Base-by-base conservation (phyloP, 768 basidiomycete species). In the Cystofilobasidium macerans region DNA sequence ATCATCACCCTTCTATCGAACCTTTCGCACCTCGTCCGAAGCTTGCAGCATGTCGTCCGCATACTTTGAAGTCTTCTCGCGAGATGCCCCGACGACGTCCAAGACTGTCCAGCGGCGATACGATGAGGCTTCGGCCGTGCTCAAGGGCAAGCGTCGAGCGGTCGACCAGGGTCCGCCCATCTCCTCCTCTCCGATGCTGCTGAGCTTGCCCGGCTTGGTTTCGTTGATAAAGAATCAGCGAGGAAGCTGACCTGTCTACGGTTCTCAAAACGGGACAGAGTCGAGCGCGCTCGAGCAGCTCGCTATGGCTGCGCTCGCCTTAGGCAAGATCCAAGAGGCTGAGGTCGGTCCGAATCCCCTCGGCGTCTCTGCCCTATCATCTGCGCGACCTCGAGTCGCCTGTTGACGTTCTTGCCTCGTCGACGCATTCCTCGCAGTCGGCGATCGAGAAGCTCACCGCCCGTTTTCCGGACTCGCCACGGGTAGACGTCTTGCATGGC, bases 211-310 rank as follows among this genome's bases (percentile, higher is more conserved):
- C 20, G 22, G 9, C 45, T 9, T n/a, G 9, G 16, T 43, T 20
- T 5, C 14, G 4, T 13, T 43, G 36, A 14, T 14, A 38, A 38
- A 14, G 8, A 7, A 7, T 38, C 8, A 14, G 8, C 36, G 7
- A 14, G 8, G 36, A n/a, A n/a, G 16, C 42, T 42, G 9, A 20
- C 7, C 42, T 18, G 42, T n/a, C 11, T 2, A 16, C 1, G 22
- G 22, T 20, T n/a, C 45, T 6, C 22, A n/a, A 7, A n/a, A 24
- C 45, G 13, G 7, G 14, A 47, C 71, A 90, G 90, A 80, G 35
- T 91, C 88, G 88, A 80, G 81, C 14, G 85, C 88, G 69, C 75
- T 89, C 11, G 92, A 94, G 72, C 88, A 91, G 71, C 79, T 91
- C 2, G 81, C 67, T 9, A 42, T 68, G 20, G 42, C 67, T 16